These are phyloP conservation scores for Pseudogymnoascus sp. DNA, from an alignment of 2,329 filamentous ascomycete species.

Conservation along the genomic window DNA sequence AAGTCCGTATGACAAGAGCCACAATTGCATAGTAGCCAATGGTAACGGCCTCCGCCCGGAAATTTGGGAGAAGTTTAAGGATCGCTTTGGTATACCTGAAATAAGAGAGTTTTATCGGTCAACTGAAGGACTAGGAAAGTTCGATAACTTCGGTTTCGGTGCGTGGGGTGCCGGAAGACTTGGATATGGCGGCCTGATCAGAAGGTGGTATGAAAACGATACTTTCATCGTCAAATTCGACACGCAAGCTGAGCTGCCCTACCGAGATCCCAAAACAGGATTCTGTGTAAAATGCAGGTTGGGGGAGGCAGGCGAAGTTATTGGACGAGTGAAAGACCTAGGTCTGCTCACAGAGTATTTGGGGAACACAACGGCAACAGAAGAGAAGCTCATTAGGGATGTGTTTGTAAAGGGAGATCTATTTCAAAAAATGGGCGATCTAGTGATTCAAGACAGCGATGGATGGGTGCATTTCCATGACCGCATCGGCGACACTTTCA, in stretches of 20 bases:
- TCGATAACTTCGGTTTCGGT: conserved; percentile 35
- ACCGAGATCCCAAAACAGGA: conserved; percentile 35
- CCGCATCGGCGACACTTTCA: conserved; percentile 44
- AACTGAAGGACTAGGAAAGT: conserved; percentile 38
- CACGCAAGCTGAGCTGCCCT: conserved; percentile 29
- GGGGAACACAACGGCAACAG: conserved; percentile 33
- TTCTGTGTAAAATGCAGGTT: conserved; percentile 32
- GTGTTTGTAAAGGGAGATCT: conserved; percentile 38
- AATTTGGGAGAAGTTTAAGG: conserved; percentile 39
- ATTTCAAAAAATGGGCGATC: conserved; percentile 37
- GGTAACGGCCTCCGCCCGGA: conserved; percentile 41
- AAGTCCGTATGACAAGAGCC: conserved; percentile 36
- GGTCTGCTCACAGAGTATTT: conserved; percentile 35
- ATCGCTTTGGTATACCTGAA: conserved; percentile 35
- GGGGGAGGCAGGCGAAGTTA: conserved; percentile 37
- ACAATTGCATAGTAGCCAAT: conserved; percentile 35
- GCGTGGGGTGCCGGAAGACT: conserved; percentile 36
- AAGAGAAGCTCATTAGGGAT: conserved; percentile 35
- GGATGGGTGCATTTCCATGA: conserved; percentile 40
- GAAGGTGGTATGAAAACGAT: conserved; percentile 33
- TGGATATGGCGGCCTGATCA: conserved; percentile 35
- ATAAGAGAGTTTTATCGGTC: conserved; percentile 41
- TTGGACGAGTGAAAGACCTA: conserved; percentile 34
- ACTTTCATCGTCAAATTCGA: conserved; percentile 37
- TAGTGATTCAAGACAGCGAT: conserved; percentile 33